These are phyloP conservation scores for Eremomyces bilateralis DNA, from an alignment of 495 filamentous ascomycete genomes.

Conservation along the genomic window DNA sequence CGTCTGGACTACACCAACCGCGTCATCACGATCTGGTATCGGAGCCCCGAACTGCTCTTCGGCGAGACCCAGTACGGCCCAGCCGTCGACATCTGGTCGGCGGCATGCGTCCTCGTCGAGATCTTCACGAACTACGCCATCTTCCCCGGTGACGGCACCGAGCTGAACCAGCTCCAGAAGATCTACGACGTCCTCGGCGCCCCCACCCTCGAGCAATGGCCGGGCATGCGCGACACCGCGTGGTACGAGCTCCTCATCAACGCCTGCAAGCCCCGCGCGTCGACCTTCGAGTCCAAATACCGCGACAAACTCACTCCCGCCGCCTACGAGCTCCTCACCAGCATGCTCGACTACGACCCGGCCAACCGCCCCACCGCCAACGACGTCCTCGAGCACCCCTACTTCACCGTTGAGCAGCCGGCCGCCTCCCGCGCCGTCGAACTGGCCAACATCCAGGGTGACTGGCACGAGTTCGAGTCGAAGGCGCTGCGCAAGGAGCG, in stretches of 20 bases:
- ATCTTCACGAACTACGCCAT: slow-evolving; percentile 91
- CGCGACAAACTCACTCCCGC: slow-evolving; percentile 39
- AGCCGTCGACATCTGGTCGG: slow-evolving; percentile 93
- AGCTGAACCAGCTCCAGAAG: slow-evolving; percentile 90
- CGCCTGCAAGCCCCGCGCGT: slow-evolving; percentile 44
- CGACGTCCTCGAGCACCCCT: slow-evolving; percentile 71
- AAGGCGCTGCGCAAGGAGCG: slow-evolving; percentile 86
- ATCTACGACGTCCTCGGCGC: slow-evolving; percentile 87
- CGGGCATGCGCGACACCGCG: slow-evolving; percentile 68
- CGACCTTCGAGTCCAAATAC: slow-evolving; percentile 69
- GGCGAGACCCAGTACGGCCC: slow-evolving; percentile 90
- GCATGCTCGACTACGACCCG: slow-evolving; percentile 79
- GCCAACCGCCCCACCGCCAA: slow-evolving; percentile 62
- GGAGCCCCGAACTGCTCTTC: slow-evolving; percentile 78
- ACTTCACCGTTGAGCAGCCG: slow-evolving; percentile 74
- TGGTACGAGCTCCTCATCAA: slow-evolving; percentile 89
- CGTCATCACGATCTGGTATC: slow-evolving; percentile 97
- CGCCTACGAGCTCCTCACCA: slow-evolving; percentile 59
- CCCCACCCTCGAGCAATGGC: slow-evolving; percentile 68
- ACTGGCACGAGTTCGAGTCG: slow-evolving; percentile 98
- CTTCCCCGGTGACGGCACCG: slow-evolving; percentile 83
- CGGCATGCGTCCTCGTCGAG: slow-evolving; percentile 88
- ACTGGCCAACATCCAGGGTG: slow-evolving; percentile 69
- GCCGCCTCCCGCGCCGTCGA: slow-evolving; percentile 55
- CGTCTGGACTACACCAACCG: slow-evolving; percentile 94